These are phyloP conservation scores for Gossypium stocksii DNA, from an alignment of 345 rosid species.

Conservation along the genomic window DNA sequence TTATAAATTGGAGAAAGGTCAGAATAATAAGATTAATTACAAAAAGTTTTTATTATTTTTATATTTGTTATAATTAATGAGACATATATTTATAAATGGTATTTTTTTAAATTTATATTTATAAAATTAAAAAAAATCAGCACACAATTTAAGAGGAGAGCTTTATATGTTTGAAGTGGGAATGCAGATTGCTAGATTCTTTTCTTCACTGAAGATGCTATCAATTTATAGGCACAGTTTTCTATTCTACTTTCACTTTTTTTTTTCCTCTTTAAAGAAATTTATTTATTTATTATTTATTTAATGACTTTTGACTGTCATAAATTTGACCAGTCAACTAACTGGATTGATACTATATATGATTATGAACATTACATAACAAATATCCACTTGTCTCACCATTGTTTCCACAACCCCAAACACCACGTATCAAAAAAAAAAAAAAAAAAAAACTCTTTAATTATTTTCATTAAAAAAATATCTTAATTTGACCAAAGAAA, in stretches of 20 bases:
- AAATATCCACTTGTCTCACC: constrained; percentile 12
- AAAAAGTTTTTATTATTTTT: too few species aligned
- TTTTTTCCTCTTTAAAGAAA: constrained; percentile 8
- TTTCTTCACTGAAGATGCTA: constrained; percentile 40
- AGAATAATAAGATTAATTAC: too few species aligned
- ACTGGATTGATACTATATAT: constrained; percentile 26
- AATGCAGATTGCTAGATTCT: constrained; percentile 23
- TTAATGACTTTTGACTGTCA: constrained; percentile 30
- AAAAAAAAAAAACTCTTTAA: too few species aligned
- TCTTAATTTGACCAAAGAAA: too few species aligned
- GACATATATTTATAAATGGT: too few species aligned
- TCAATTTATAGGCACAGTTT: constrained; percentile 32
- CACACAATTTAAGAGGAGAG: too few species aligned
- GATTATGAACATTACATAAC: not conserved
- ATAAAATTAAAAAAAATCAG: too few species aligned
- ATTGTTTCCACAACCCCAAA: too few species aligned
- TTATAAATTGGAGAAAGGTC: accelerated
- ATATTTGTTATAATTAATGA: not conserved
- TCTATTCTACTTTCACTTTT: constrained; percentile 26
- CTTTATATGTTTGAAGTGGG: too few species aligned
- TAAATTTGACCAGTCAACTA: constrained; percentile 44
- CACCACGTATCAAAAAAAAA: too few species aligned
- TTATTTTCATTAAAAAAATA: too few species aligned
- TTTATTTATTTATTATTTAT: constrained; percentile 13
- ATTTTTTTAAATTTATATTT: too few species aligned